Base-by-base conservation (phyloP, 306 rosid species). In the Dalbergia cultrata region DNA sequence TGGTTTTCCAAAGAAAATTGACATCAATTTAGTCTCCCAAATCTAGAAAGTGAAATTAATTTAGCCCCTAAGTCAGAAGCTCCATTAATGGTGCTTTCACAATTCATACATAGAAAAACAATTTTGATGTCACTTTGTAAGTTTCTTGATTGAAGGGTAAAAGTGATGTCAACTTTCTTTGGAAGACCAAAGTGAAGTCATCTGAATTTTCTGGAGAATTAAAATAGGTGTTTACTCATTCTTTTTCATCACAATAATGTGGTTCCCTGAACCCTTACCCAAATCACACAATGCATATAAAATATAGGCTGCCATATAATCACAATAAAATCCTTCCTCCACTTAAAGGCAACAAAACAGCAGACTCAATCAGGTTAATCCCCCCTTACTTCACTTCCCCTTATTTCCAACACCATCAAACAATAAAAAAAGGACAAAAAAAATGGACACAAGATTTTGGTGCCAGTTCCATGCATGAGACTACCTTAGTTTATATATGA, bases 51-150 rank as follows among this genome's bases (percentile, higher is more conserved):
- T 37, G 53, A 13, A 39, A 62, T 72, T 66, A 72, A 22, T 61
- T 61, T 71, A 50, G 58, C 63, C 37, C 54, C 64, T n/a, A 50
- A 80, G 63, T 63, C 35, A 22, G 73, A 52, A 62, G 74, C 74
- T 39, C 47, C 57, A 22, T n/a, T 59, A 72, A 50, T 19, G 26
- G 66, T 62, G 16, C 21, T 70, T 31, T 70, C 49, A 34, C 17
- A 9, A 37, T 71, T 31, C 21, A 2, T 33, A 16, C 31, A 16
- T 13, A 70, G 16, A 52, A 70, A 22, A 18, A 37, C 26, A 35
- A 35, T 77, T 43, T 43, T 43, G 49, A 43, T 63, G 64, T 63
- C 50, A 54, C 49, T 52, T 71, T 43, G 49, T 10, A 9, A 43
- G 1, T 9, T 52, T 37, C 45, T 50, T 37, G 59, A 62, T 70